Percentiles rank a stretch among this genome's conserved stretches.
Evolutionary conservation across 2,329 filamentous ascomycete genomes (phyloP).

Genomic region (Westerdykella ornata): DNA sequence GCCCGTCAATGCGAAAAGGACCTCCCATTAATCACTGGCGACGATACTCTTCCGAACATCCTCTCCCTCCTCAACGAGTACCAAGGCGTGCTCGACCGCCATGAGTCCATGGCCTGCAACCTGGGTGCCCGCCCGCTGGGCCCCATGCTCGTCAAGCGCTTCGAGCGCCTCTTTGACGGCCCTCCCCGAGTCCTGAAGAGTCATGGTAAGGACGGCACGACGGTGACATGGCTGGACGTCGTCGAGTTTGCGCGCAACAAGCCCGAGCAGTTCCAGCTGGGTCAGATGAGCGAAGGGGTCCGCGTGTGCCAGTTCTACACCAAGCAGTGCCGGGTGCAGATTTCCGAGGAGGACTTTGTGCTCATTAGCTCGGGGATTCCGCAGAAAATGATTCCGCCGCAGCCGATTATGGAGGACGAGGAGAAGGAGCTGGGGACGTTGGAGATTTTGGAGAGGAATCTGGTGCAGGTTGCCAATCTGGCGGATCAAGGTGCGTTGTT

Average conservation of each 20-base stretch:
- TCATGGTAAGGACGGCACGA: conserved; percentile 54
- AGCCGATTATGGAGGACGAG: conserved; percentile 80
- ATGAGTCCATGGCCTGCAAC: conserved; percentile 80
- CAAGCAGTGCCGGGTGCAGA: conserved; percentile 75
- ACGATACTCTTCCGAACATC: conserved; percentile 68
- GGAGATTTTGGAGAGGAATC: conserved; percentile 73
- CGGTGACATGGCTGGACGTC: conserved; percentile 76
- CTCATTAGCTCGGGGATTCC: conserved; percentile 76
- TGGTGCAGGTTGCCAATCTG: conserved; percentile 69
- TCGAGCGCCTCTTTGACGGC: conserved; percentile 79
- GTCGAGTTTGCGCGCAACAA: conserved; percentile 77
- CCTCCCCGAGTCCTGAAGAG: conserved; percentile 62
- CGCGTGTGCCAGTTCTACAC: conserved; percentile 75
- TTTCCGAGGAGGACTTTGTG: conserved; percentile 80
- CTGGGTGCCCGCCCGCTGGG: conserved; percentile 76
- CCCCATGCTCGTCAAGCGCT: conserved; percentile 75
- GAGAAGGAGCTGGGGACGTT: conserved; percentile 76
- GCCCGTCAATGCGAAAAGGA: conserved; percentile 57
- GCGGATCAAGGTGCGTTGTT: conserved; percentile 62
- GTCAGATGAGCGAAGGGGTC: conserved; percentile 59
- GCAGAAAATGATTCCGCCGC: conserved; percentile 72
- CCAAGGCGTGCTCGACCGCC: conserved; percentile 74
- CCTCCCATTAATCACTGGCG: conserved; percentile 55
- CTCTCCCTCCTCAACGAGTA: conserved; percentile 70
- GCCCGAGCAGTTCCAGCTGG: conserved; percentile 68